phyloP scores from a whole-genome alignment of 2,329 filamentous ascomycete genomes.

The Fusarium verticillioides region DNA sequence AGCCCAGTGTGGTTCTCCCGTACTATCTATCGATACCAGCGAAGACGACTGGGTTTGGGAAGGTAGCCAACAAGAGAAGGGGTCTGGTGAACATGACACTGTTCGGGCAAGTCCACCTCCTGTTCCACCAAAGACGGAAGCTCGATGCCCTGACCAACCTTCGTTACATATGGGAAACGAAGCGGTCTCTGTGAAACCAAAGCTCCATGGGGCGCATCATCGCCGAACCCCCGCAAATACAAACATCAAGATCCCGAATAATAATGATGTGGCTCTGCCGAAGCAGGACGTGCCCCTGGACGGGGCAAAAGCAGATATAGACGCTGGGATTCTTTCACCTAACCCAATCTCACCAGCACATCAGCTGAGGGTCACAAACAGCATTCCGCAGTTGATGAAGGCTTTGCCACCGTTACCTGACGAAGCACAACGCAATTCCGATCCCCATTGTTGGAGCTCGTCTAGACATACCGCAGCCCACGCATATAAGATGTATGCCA shows the following conservation, averaged over 20 bases:
- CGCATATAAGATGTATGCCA: slow-evolving; percentile 20
- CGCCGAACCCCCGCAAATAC: slow-evolving; percentile 43
- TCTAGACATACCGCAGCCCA: slow-evolving; percentile 13
- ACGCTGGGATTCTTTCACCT: slow-evolving; percentile 56
- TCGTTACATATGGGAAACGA: not conserved
- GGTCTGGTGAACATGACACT: not conserved
- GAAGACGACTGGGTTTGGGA: slow-evolving; percentile 38
- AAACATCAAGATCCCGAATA: slow-evolving; percentile 30
- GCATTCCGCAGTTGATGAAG: slow-evolving; percentile 64
- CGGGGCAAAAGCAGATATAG: slow-evolving; percentile 8
- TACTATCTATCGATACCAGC: slow-evolving; percentile 46
- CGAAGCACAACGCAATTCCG: slow-evolving; percentile 23
- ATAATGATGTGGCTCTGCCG: not conserved
- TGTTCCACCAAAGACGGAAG: not conserved
- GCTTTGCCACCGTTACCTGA: slow-evolving; percentile 59
- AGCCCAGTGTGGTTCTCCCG: slow-evolving; percentile 46
- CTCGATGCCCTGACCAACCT: not conserved
- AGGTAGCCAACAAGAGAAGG: not conserved
- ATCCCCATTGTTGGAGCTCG: not conserved
- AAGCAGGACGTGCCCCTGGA: not conserved
- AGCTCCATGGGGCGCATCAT: slow-evolving; percentile 33
- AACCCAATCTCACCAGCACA: slow-evolving; percentile 60
- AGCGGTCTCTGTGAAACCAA: not conserved
- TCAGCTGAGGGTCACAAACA: slow-evolving; percentile 59
- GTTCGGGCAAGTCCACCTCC: not conserved